Evolutionary conservation across 345 rosid genomes (phyloP), one percentile per base, ranked within the genome.

Genomic region (Cardamine occulta): DNA sequence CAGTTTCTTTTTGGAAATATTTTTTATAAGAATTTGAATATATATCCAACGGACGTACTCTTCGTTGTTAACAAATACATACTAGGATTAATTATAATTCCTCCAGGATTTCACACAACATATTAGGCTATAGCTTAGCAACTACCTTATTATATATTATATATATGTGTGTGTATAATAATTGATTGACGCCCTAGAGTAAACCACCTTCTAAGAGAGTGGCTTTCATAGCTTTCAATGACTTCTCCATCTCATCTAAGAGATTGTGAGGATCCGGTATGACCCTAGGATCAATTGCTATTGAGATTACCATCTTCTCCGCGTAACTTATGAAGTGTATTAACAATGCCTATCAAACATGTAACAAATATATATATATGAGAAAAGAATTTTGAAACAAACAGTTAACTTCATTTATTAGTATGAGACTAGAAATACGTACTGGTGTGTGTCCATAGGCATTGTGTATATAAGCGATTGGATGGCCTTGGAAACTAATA

Each of bases 271-370:
- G 21, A n/a, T 47, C 52, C 4, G 10, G 9, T n/a, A 47, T 47
- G 52, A 47, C 52, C 53, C 23, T 17, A 7, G 53, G 53, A 48
- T 48, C 53, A 48, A 48, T 17, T 17, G 23, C 53, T 48, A 48
- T 48, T 5, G 53, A 48, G 4, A 48, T 48, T 17, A 17, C 5
- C 21, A 48, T 48, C 53, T 48, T 48, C 4, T 48, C 53, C 17
- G 57, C 71, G 67, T 90, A 86, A 65, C 96, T 88, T 54, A 85
- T 91, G 70, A 74, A 88, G 73, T 90, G 93, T 5, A 85, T 31
- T 7, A 88, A 86, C 78, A 88, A 28, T 21, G 93, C 93, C 96
- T 88, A 81, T 42, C 21, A 24, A 53, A 18, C 7, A 54, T 4
- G 11, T 44, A 21, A n/a, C n/a, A n/a, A n/a, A n/a, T n/a, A 24